Evolutionary conservation across 306 rosid genomes (phyloP).

Genomic region (Vigna angularis): DNA sequence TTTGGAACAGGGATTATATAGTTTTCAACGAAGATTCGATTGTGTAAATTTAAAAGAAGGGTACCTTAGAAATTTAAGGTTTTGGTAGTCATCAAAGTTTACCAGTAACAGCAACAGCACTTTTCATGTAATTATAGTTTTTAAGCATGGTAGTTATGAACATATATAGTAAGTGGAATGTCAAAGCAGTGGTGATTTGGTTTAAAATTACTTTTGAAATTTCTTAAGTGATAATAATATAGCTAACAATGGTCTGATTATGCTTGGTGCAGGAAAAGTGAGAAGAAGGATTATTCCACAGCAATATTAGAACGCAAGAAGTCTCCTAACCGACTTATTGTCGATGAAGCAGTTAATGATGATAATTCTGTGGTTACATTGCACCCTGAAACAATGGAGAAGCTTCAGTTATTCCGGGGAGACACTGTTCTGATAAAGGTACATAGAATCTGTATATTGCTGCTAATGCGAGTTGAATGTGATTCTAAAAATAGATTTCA

Average conservation of each 20-base stretch:
- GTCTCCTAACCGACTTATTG: constrained; percentile 72
- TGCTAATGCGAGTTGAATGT: not conserved
- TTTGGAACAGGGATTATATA: not conserved
- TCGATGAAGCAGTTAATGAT: constrained; percentile 67
- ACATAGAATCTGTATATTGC: not conserved
- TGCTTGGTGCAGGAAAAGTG: constrained; percentile 50
- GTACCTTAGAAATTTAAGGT: not conserved
- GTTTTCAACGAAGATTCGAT: not conserved
- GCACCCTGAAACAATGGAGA: constrained; percentile 69
- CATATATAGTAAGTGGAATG: not conserved
- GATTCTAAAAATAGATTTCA: constrained; percentile 13
- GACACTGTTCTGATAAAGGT: constrained; percentile 69
- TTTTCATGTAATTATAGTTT: not conserved
- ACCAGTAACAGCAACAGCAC: not conserved
- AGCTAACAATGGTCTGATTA: not conserved
- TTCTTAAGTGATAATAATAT: not conserved
- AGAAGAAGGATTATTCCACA: constrained; percentile 65
- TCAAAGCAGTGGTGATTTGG: constrained; percentile 7
- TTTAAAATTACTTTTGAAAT: not conserved
- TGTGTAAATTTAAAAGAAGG: not conserved
- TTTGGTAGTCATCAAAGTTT: not conserved
- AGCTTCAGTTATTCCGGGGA: constrained; percentile 63
- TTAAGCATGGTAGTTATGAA: not conserved
- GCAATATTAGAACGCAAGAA: constrained; percentile 71
- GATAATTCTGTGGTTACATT: constrained; percentile 66